Conservation (phyloP, 805 yeast genomes). For the Ascoidea tarda region DNA sequence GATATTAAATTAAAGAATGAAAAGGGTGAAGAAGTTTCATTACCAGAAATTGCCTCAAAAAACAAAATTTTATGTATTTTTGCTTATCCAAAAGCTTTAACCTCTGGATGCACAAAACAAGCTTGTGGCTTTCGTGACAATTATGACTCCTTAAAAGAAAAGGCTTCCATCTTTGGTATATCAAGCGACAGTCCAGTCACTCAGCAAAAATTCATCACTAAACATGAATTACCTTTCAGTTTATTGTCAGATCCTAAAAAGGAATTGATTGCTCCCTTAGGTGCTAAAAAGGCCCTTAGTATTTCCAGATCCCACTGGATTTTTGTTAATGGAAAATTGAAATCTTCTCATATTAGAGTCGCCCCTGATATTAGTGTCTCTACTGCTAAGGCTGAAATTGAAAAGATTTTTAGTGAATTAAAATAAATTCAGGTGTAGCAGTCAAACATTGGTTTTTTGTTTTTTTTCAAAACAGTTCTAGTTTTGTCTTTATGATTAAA, state of each 20-base stretch:
- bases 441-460: too few species aligned
- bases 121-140: slow-evolving; percentile 78
- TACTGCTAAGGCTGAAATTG: slow-evolving; percentile 44
- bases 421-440: neutral
- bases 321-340: slow-evolving; percentile 62
- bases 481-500: too few species aligned
- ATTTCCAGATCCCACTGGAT: slow-evolving; percentile 88
- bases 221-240: slow-evolving; percentile 60
- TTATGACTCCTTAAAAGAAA: slow-evolving; percentile 35
- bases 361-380: slow-evolving; percentile 43
- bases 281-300: slow-evolving; percentile 78
- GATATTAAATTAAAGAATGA: slow-evolving; percentile 51
- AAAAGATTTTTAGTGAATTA: slow-evolving; percentile 22
- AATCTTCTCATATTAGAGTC: slow-evolving; percentile 22
- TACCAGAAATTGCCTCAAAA: slow-evolving; percentile 18
- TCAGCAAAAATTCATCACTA: slow-evolving; percentile 61
- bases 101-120: slow-evolving; percentile 95
- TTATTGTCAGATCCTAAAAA: slow-evolving; percentile 66
- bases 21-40: slow-evolving; percentile 45
- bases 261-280: slow-evolving; percentile 55
- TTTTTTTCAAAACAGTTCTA: too few species aligned
- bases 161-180: slow-evolving; percentile 60
- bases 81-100: slow-evolving; percentile 85
- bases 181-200: slow-evolving; percentile 73
- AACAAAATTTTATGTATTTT: slow-evolving; percentile 38